Percentiles rank a stretch among this genome's conserved stretches.
Evolutionary conservation across 345 rosid species (phyloP).

Genomic region (Gossypium raimondii): DNA sequence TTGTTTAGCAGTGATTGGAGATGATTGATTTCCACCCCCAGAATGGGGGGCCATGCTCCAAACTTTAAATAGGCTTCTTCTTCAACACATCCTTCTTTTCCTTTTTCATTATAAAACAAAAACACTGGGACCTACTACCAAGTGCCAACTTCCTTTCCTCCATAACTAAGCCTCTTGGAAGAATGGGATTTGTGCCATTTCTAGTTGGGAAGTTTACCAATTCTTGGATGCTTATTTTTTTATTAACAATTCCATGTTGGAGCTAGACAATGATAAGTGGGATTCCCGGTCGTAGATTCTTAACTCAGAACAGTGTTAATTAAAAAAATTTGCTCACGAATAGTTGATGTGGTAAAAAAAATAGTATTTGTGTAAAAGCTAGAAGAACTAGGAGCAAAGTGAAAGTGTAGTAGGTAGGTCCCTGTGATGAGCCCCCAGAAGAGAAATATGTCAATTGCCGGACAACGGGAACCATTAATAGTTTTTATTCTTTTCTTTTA

Average conservation of each 20-base stretch:
- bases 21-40: background rate
- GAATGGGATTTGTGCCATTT: background rate
- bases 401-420: background rate
- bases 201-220: background rate
- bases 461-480: background rate
- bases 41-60: background rate
- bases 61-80: background rate
- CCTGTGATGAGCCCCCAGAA: background rate
- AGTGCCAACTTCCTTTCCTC: background rate
- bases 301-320: no score
- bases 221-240: background rate
- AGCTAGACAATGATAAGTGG: background rate
- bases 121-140: conserved; percentile 24
- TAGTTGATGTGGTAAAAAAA: no score
- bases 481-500: background rate
- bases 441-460: background rate
- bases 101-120: conserved; percentile 12
- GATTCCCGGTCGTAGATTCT: no score
- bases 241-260: background rate
- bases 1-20: background rate
- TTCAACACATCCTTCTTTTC: background rate
- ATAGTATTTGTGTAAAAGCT: background rate
- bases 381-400: background rate
- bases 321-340: no score
- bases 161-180: background rate